Conservation (phyloP, 495 filamentous ascomycete species). For the Friedmanniomyces endolithicus region DNA sequence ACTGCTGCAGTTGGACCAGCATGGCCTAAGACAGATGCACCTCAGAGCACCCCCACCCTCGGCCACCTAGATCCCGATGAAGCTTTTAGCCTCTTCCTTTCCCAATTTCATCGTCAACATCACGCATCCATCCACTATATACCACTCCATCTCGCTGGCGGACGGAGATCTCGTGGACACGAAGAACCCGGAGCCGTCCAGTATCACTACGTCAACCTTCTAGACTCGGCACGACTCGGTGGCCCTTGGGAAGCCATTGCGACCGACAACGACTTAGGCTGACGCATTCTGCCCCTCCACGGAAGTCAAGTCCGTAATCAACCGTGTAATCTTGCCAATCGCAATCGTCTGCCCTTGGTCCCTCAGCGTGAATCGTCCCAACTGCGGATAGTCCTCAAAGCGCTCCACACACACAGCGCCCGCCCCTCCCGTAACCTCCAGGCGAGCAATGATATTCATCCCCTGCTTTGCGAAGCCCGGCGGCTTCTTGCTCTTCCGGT, state of each 20-base stretch:
- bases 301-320: conserved; percentile 19
- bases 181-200: no score
- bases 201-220: no score
- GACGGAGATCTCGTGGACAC: no score
- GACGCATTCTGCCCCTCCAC: conserved; percentile 2
- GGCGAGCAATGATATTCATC: conserved; percentile 80
- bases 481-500: conserved; percentile 78
- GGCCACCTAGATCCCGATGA: no score
- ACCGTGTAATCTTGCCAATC: conserved; percentile 30
- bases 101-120: no score
- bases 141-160: no score
- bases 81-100: no score
- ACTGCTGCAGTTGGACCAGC: no score
- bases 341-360: conserved; percentile 49
- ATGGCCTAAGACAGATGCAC: no score
- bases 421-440: conserved; percentile 74
- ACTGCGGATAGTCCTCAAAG: conserved; percentile 87
- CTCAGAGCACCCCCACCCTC: no score
- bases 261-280: not conserved
- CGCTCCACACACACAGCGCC: conserved; percentile 82
- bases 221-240: not conserved
- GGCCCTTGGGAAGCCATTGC: not conserved
- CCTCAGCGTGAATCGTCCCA: conserved; percentile 88
- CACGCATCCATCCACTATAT: no score
- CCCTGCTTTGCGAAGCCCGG: conserved; percentile 88